phyloP scores from a whole-genome alignment of 306 rosid genomes.

The Cicer judaicum region DNA sequence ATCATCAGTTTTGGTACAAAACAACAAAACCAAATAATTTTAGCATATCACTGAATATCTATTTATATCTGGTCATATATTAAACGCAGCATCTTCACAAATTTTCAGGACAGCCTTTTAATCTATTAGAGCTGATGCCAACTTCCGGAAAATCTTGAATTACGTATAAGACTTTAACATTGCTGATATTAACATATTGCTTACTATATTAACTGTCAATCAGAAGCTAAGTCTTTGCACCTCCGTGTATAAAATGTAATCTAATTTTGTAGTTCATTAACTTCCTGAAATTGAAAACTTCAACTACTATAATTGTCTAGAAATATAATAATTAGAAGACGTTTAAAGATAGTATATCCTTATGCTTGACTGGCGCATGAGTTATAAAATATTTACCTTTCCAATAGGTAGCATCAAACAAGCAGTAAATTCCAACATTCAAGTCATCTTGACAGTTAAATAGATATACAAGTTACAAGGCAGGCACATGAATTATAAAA shows the following conservation, averaged over 20 bases:
- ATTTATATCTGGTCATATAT: no score
- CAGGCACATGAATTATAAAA: constrained; percentile 22
- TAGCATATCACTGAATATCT: neutral
- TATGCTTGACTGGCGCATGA: neutral
- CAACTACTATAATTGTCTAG: neutral
- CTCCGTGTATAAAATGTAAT: neutral
- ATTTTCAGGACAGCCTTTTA: no score
- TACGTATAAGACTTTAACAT: no score
- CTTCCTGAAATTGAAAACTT: neutral
- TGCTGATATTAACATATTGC: neutral
- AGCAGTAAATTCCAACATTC: constrained; percentile 25
- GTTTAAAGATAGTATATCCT: neutral
- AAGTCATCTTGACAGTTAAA: constrained; percentile 8
- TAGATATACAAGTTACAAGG: neutral
- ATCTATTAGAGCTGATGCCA: no score
- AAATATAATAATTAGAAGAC: neutral
- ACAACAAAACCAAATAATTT: neutral
- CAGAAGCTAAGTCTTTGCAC: constrained; percentile 13
- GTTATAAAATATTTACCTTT: no score
- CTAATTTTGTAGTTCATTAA: neutral
- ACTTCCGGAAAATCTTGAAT: no score
- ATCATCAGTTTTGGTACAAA: no score
- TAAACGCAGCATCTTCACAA: no score
- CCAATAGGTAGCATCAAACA: neutral
- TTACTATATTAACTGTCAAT: neutral